Evolutionary conservation across 2,329 filamentous ascomycete species (phyloP), one percentile per base, ranked within the genome.

Genomic region (Coniella lustricola): DNA sequence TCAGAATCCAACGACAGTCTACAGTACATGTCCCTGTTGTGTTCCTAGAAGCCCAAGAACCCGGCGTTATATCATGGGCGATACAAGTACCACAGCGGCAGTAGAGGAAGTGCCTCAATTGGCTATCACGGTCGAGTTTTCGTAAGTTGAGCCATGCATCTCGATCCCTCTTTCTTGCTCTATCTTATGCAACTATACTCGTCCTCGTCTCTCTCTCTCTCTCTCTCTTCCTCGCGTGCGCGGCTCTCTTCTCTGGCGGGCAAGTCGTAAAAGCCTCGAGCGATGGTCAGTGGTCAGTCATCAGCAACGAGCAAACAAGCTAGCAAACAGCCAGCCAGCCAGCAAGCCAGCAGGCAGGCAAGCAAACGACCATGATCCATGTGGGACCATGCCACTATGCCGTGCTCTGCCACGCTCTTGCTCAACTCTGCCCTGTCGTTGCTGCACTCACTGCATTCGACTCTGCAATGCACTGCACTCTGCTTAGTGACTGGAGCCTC

Each of bases 41-140:
- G 13, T 13, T 35, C 13, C 20, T n/a, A n/a, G 13, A 12, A 40
- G 25, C 16, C 31, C 14, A 20, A 16, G 25, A 13, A 17, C n/a
- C 13, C 1, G 25, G 5, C 5, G 25, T 29, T 29, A 29, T 16
- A 33, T 20, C 40, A 42, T 42, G 40, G 40, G 22, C 22, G 29
- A 33, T 7, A 42, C 40, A 18, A n/a, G n/a, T n/a, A n/a, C n/a
- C n/a, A 13, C 9, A 10, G 36, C 36, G 16, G 13, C 36, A 21
- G 39, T 7, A 12, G 44, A 37, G 44, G 41, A 45, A 31, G 52
- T 57, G 41, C 57, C 63, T 2, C 60, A 60, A 7, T 63, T 84
- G 21, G 62, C 75, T 13, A 72, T 88, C 55, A 76, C 75, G 3
- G 78, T 89, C 16, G 85, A 69, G 55, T 67, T 69, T 51, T 62